Base-by-base conservation (phyloP, 345 rosid species). In the Lepidium aucheri region DNA sequence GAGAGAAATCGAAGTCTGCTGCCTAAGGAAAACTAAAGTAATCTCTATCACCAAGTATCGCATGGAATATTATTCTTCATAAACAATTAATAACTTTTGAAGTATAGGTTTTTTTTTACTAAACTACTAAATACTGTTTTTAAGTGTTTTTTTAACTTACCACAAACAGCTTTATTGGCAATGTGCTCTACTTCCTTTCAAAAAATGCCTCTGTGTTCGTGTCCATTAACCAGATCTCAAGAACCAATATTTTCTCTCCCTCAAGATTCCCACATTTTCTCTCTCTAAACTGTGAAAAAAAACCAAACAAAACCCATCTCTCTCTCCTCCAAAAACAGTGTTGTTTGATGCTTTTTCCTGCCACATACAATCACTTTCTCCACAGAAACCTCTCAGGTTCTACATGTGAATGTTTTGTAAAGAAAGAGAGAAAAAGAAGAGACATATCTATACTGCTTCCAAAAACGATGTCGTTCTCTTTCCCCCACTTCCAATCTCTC, bases 371-470 rank as follows among this genome's bases (percentile, higher is more conserved):
- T 82, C 77, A 51, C 76, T 83, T 78, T 85, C 84, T 54, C 24
- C 71, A 47, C 67, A 80, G 39, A 33, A 81, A 77, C 80, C 61
- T 50, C 83, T 69, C 74, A 63, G 75, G 47, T 58, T 71, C 55
- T 63, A 64, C 89, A 82, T 83, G 88, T 82, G 86, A 85, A 80
- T 76, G 81, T 79, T 79, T 74, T 77, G 76, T 68, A 14, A 45
- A 69, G 60, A 40, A 66, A 46, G 52, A 63, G 52, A 63, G 35
- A 69, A 59, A 40, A 60, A 28, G 52, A 63, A 28, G 43, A 56
- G 69, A 64, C 77, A 79, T 72, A 79, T 63, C 79, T 75, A n/a
- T 72, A 65, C 60, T 63, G 1, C 78, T 70, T 58, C 70, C 15
- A 24, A 30, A 55, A 74, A 78, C 82, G 79, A 76, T 74, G 71